Conservation (phyloP, 495 filamentous ascomycete species). For the Hypomontagnella monticulosa region DNA sequence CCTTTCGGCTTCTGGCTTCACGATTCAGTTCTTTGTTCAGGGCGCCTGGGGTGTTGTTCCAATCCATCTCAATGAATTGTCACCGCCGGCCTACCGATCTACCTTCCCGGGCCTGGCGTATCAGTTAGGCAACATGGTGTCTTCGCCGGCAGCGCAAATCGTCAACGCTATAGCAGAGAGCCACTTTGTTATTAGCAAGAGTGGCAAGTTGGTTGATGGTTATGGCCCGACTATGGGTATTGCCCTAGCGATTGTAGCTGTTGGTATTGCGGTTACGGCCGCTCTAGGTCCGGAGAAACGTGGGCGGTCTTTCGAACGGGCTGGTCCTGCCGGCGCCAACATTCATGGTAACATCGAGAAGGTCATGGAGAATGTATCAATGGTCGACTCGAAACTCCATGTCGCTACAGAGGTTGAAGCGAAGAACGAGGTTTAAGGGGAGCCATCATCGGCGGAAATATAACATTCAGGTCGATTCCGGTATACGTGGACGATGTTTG, state of each 20-base stretch:
- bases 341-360: constrained; percentile 40
- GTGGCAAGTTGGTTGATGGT: constrained; percentile 65
- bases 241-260: constrained; percentile 73
- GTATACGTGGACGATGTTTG: too few species aligned
- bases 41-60: constrained; percentile 83
- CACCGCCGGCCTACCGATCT: constrained; percentile 77
- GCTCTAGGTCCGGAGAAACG: constrained; percentile 72
- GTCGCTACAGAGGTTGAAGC: constrained; percentile 6
- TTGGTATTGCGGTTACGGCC: constrained; percentile 69
- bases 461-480: neutral
- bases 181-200: constrained; percentile 55
- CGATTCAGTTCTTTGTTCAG: constrained; percentile 82
- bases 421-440: neutral
- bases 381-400: constrained; percentile 30
- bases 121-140: constrained; percentile 81
- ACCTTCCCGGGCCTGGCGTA: constrained; percentile 73
- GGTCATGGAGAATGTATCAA: constrained; percentile 23
- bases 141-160: constrained; percentile 76
- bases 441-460: neutral
- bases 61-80: constrained; percentile 79
- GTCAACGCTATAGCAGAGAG: constrained; percentile 73
- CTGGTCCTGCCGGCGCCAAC: constrained; percentile 64
- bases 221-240: constrained; percentile 77
- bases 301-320: constrained; percentile 72
- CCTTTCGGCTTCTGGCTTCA: constrained; percentile 74